These are phyloP conservation scores for Arachnopeziza araneosa DNA, from an alignment of 2,329 filamentous ascomycete species.

Conservation along the genomic window DNA sequence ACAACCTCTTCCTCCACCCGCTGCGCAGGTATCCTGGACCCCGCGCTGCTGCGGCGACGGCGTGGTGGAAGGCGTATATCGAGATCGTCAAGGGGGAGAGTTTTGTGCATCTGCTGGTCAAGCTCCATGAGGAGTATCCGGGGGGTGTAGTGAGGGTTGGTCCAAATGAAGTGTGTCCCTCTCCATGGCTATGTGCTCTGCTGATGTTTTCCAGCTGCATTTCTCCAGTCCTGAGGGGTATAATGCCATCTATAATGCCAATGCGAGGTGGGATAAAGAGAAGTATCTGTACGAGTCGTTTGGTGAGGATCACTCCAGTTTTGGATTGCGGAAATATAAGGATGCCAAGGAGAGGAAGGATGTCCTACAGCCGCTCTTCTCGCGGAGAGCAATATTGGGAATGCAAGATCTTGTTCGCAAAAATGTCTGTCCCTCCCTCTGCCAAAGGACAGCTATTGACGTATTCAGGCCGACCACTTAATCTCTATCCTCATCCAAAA, in stretches of 20 bases:
- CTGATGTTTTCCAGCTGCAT: slow-evolving; percentile 31
- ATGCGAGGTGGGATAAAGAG: slow-evolving; percentile 39
- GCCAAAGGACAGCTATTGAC: background rate
- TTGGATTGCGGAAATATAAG: slow-evolving; percentile 36
- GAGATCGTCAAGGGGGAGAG: background rate
- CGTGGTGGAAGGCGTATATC: background rate
- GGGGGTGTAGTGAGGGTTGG: background rate
- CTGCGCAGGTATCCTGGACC: background rate
- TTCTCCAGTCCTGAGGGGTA: slow-evolving; percentile 38
- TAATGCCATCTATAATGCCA: slow-evolving; percentile 38
- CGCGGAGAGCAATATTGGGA: slow-evolving; percentile 32
- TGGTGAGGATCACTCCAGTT: slow-evolving; percentile 37
- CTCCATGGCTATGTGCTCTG: background rate
- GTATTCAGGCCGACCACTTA: slow-evolving; percentile 27
- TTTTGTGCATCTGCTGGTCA: background rate
- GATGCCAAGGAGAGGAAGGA: slow-evolving; percentile 37
- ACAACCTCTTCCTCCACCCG: background rate
- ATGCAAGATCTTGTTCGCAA: slow-evolving; percentile 34
- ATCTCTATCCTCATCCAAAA: slow-evolving; percentile 28
- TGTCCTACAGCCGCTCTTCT: slow-evolving; percentile 38
- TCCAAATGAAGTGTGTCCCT: background rate
- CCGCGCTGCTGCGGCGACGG: background rate
- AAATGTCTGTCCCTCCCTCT: slow-evolving; percentile 23
- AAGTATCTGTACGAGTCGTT: slow-evolving; percentile 35
- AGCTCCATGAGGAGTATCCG: background rate